Percentiles rank a stretch among this genome's conserved stretches.
Conservation (phyloP, 345 rosid genomes). For the Angophora floribunda region DNA sequence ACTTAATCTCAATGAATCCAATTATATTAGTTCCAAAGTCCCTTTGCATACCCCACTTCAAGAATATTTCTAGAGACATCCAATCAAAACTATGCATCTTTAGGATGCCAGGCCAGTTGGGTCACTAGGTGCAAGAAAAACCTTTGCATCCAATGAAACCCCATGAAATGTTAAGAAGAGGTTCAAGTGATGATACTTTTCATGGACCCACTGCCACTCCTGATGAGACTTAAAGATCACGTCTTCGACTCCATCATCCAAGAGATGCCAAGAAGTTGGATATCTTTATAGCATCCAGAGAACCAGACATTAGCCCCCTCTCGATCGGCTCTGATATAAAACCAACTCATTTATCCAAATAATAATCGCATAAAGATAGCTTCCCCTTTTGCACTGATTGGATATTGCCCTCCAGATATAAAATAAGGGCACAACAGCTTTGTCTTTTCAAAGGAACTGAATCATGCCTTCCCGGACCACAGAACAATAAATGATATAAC, state of each 20-base stretch:
- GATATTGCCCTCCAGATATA: no score
- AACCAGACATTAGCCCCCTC: slow-evolving; percentile 92
- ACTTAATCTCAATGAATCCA: no score
- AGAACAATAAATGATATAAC: no score
- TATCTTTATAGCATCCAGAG: slow-evolving; percentile 70
- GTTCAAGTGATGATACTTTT: slow-evolving; percentile 64
- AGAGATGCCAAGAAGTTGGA: slow-evolving; percentile 96
- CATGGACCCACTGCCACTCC: slow-evolving; percentile 92
- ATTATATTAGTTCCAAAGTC: slow-evolving; percentile 15
- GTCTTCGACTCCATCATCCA: slow-evolving; percentile 45
- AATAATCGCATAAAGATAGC: no score
- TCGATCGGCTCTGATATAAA: slow-evolving; percentile 96
- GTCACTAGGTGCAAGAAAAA: slow-evolving; percentile 67
- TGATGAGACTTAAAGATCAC: slow-evolving; percentile 64
- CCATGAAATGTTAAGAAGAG: slow-evolving; percentile 64
- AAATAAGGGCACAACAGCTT: no score
- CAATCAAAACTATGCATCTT: slow-evolving; percentile 50
- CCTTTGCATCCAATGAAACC: slow-evolving; percentile 71
- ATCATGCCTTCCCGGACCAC: no score
- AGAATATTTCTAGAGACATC: slow-evolving; percentile 47
- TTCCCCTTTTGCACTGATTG: no score
- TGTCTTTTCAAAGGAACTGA: no score
- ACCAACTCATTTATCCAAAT: slow-evolving; percentile 63
- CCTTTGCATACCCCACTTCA: slow-evolving; percentile 47
- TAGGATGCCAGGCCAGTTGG: slow-evolving; percentile 61